Base-by-base conservation (phyloP, 139 green algal species). In the Closterium sp. region DNA sequence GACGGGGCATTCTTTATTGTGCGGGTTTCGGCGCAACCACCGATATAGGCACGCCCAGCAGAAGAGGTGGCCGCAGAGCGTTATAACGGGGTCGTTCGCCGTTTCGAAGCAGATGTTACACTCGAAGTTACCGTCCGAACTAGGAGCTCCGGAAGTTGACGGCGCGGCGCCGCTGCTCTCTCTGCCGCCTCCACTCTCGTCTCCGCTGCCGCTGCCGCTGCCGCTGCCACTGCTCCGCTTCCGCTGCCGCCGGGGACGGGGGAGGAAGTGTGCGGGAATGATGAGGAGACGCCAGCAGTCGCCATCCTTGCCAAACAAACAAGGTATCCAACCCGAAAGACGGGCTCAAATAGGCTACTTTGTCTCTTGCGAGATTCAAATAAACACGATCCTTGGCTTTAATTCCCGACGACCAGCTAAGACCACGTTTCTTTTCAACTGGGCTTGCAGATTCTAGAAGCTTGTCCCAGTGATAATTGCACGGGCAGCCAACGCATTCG, bases 31-130 rank as follows among this genome's bases (percentile, higher is more conserved):
- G 87, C 98, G 96, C 92, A 99, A 96, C 97, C 97, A 99, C 62
- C 96, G 97, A 91, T 97, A 99, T 7, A 99, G 92, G 95, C 98
- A 99, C 0, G 96, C 95, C 98, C 98, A 99, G 95, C 98, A 99
- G 93, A 97, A 99, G 1, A 99, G 95, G 92, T 99, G 98, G 4
- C 98, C 98, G 92, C 98, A 99, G 1, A 98, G 94, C 29, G 98
- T 99, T 19, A 99, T 97, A 9, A 99, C 97, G 5, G 98, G 98
- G 84, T 99, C 97, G 42, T 96, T 96, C 0, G 97, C 97, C 2
- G 98, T 73, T 38, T 99, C 98, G 38, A 99, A 95, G 93, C 98
- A 99, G n/a, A 99, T 97, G 93, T 99, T 99, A 95, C 98, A 99
- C 91, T 97, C 96, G 62, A 98, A 99, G 94, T 31, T 93, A 24